Base-by-base conservation (phyloP, 2,329 filamentous ascomycete species). In the Xylariaceae sp. region DNA sequence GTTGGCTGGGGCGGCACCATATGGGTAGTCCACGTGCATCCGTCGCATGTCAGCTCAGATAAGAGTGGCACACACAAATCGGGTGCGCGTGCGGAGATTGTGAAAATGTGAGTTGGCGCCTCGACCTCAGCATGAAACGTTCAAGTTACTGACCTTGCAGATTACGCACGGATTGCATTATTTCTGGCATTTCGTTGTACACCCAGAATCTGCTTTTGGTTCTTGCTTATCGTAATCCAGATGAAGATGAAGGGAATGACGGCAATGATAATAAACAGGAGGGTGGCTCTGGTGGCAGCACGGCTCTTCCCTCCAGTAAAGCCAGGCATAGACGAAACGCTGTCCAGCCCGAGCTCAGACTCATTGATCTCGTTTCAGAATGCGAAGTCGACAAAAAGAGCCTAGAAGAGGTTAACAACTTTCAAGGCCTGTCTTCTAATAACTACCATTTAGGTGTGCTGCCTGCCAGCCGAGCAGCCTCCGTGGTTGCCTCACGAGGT, bases 141-240 rank as follows among this genome's bases (percentile, higher is more conserved):
- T n/a, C 10, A 15, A 13, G 23, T 52, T 48, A 50, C 73, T 75
- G 67, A 75, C 71, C 64, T 54, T 30, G 30, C 65, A 92, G 88
- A 75, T 84, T 97, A 75, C 89, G 92, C 70, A 96, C 94, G 76
- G 94, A 99, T 78, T 97, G 94, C 80, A 92, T 96, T 74, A 91
- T 99, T 79, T 96, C 94, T 72, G 94, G 94, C 70, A 88, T 99
- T 75, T 95, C 93, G 65, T 82, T 99, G 75, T 97, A 97, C 85
- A 96, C 92, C 72, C 90, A 91, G 72, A 94, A 85, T 71, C 81
- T 96, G 67, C 82, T 99, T 74, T 84, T 96, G 69, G 88, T 97
- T 69, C 88, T 99, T 76, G 92, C 92, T 71, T 97, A 95, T 76
- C 87, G 92, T 69, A 87, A 87, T 62, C 84, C 87, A 44, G 88